Conservation (phyloP, 768 basidiomycete genomes). For the Paxillus ammoniavirescens region DNA sequence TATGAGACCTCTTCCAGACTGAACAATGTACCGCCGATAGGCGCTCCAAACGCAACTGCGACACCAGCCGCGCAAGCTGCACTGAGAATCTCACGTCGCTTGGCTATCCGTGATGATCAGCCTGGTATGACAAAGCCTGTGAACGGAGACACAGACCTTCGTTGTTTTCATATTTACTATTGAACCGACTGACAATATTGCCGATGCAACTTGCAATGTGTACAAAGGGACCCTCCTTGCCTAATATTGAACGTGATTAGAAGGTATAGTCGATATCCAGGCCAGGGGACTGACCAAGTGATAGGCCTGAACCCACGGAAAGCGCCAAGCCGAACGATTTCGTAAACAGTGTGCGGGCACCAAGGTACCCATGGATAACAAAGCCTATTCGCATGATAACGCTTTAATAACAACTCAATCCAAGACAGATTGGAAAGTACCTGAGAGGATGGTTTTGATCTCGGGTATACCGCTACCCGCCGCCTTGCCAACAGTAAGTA, state of each 20-base stretch:
- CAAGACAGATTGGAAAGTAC: conserved; percentile 31
- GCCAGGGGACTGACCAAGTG: conserved; percentile 53
- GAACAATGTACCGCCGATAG: conserved; percentile 90
- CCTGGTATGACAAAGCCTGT: background rate
- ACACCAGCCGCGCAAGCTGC: conserved; percentile 98
- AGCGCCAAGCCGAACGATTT: conserved; percentile 89
- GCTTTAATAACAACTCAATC: conserved; percentile 13
- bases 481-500: conserved; percentile 49
- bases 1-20: conserved; percentile 95
- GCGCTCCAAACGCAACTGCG: conserved; percentile 95
- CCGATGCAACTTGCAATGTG: conserved; percentile 93
- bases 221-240: conserved; percentile 80
- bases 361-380: conserved; percentile 96
- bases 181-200: conserved; percentile 87
- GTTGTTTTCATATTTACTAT: conserved; percentile 90
- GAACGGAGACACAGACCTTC: conserved; percentile 58
- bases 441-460: conserved; percentile 91
- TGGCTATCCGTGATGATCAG: conserved; percentile 48
- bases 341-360: conserved; percentile 82
- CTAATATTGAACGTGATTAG: conserved; percentile 24
- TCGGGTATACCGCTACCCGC: conserved; percentile 97
- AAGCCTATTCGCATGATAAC: conserved; percentile 55
- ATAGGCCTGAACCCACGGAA: conserved; percentile 89
- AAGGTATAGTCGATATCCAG: conserved; percentile 6
- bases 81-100: conserved; percentile 90